Conservation (phyloP, 1,139 yeast genomes). For the Geotrichum europaeum region DNA sequence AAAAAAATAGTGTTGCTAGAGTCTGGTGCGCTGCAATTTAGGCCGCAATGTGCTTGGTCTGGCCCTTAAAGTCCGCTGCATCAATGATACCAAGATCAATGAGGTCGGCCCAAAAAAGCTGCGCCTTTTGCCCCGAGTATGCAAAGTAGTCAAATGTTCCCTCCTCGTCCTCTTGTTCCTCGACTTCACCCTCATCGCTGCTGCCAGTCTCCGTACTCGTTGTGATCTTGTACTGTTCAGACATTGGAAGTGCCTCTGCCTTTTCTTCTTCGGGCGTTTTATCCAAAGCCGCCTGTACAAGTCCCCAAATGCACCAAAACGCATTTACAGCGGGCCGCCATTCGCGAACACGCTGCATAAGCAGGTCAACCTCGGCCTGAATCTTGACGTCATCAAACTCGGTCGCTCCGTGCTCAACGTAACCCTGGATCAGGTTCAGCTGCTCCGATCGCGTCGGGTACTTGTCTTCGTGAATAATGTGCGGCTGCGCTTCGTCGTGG, state of each 20-base stretch:
- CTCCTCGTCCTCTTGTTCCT: slow-evolving; percentile 41
- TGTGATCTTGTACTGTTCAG: slow-evolving; percentile 29
- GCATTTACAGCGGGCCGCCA: slow-evolving; percentile 83
- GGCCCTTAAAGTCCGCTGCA: slow-evolving; percentile 26
- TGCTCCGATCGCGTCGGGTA: slow-evolving; percentile 69
- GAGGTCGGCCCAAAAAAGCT: slow-evolving; percentile 69
- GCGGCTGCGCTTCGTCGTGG: slow-evolving; percentile 58
- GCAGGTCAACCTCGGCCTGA: slow-evolving; percentile 50
- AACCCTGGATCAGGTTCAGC: slow-evolving; percentile 65
- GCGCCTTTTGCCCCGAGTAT: slow-evolving; percentile 70
- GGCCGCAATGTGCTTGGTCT: slow-evolving; percentile 20
- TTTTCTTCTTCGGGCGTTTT: slow-evolving; percentile 23
- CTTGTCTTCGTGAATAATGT: slow-evolving; percentile 47
- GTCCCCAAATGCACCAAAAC: slow-evolving; percentile 90
- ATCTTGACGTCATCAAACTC: slow-evolving; percentile 34
- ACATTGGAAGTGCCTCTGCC: slow-evolving; percentile 26
- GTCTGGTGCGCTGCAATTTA: background rate
- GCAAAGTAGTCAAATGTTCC: slow-evolving; percentile 76
- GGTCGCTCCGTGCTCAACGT: slow-evolving; percentile 46
- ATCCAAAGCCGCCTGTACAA: slow-evolving; percentile 51
- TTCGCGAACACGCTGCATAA: slow-evolving; percentile 57
- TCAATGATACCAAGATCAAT: slow-evolving; percentile 51
- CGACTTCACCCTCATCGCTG: slow-evolving; percentile 25
- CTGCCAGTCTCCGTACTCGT: slow-evolving; percentile 21
- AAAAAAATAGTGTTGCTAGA: no score